Evolutionary conservation across 345 rosid genomes (phyloP), one percentile per base, ranked within the genome.

Genomic region (Clarkia xantiana): DNA sequence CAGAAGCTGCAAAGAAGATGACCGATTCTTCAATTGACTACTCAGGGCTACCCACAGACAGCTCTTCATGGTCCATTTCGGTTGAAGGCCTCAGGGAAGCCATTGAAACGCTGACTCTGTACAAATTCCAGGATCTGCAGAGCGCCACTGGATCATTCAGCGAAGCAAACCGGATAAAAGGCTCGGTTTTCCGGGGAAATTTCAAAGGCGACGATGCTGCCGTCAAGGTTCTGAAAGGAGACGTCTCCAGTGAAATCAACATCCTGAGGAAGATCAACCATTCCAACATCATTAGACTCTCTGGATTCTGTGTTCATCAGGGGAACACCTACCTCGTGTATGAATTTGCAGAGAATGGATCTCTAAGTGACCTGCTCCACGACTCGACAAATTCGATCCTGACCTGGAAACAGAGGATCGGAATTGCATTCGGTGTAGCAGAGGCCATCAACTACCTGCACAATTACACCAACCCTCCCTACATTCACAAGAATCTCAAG

Each of bases 341-440:
- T 29, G 94, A 90, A 67, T 79, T 63, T 40, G 79, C 86, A 0
- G 82, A 70, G 41, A 83, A 83, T 29, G 94, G 94, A 10, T 73
- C 91, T 20, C 67, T 83, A 34, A 49, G 71, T 41, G 84, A 86
- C 52, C 74, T 86, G 82, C 69, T 89, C 40, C 94, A 66, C 44
- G 61, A 58, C 45, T 18, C 60, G 29, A 50, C 65, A 1, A 40
- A 1, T 44, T 57, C 67, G 11, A 23, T 12, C 41, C 71, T 86
- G 41, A 40, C 81, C 0, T 90, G 97, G 97, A 83, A 79, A 66
- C 88, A 83, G 67, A 78, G 95, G 66, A 85, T 76, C 62, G 86
- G 76, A 62, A 73, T 83, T 34, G 88, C 93, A 3, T 49, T 69
- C 19, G 81, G 81, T 49, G 25, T 79, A 8, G 96, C 94, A 0